These are phyloP conservation scores for Turnera subulata DNA, from an alignment of 345 rosid species.

Conservation along the genomic window DNA sequence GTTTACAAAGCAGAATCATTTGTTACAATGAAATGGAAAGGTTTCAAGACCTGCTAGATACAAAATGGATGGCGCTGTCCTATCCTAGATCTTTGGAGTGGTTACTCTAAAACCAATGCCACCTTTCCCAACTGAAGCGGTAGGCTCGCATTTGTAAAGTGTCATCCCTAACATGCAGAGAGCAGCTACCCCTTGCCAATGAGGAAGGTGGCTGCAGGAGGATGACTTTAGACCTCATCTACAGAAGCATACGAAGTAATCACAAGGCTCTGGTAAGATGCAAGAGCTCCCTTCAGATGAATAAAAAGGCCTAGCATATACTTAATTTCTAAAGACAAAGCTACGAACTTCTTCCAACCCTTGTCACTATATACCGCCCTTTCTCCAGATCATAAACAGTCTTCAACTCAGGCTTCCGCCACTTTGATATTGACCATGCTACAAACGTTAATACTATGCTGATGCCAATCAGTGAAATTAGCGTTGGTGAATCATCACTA, in stretches of 20 bases:
- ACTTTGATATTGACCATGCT: conserved; percentile 61
- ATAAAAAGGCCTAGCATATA: neutral
- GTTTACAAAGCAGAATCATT: conserved; percentile 7
- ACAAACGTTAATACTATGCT: conserved; percentile 40
- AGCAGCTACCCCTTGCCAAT: neutral
- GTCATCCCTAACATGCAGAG: neutral
- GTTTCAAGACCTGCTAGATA: conserved; percentile 11
- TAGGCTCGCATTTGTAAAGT: too few relatives aligned
- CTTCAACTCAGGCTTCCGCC: conserved; percentile 80
- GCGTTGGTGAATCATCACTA: conserved; percentile 44
- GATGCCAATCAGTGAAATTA: conserved; percentile 40
- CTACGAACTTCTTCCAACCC: conserved; percentile 46
- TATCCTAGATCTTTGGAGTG: conserved; percentile 12
- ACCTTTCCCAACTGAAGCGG: neutral
- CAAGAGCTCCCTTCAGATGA: neutral
- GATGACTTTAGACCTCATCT: conserved; percentile 3
- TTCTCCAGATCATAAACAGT: conserved; percentile 83
- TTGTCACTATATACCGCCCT: conserved; percentile 76
- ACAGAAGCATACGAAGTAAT: neutral
- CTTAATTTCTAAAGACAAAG: neutral
- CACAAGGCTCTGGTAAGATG: neutral
- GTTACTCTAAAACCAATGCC: conserved; percentile 11
- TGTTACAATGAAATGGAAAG: conserved; percentile 2
- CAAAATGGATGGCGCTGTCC: conserved; percentile 23
- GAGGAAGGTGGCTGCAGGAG: neutral